Evolutionary conservation across 2,329 filamentous ascomycete species (phyloP).

Genomic region (Allantophomopsis cytisporea): DNA sequence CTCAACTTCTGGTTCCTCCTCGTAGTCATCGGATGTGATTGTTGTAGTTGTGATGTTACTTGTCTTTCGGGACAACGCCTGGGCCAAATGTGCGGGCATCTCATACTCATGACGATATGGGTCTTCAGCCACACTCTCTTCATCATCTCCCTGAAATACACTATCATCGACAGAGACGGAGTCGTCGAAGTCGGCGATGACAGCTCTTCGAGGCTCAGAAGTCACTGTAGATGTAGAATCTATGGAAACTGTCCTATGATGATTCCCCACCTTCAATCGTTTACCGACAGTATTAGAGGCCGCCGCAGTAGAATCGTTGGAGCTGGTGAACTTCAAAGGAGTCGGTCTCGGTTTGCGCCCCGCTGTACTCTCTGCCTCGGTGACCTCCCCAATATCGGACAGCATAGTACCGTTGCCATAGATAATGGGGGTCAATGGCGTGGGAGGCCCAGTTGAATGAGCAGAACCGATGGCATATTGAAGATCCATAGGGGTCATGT

Average conservation of each 20-base stretch:
- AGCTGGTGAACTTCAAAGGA: slow-evolving; percentile 11
- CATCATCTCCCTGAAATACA: slow-evolving; percentile 53
- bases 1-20: slow-evolving; percentile 26
- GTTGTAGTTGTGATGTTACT: slow-evolving; percentile 11
- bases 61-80: slow-evolving; percentile 10
- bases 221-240: slow-evolving; percentile 50
- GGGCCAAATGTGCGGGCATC: slow-evolving; percentile 13
- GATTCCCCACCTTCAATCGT: slow-evolving; percentile 26
- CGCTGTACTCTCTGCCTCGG: slow-evolving; percentile 34
- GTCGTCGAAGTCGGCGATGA: slow-evolving; percentile 50
- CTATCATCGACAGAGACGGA: slow-evolving; percentile 47
- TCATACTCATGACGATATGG: slow-evolving; percentile 15
- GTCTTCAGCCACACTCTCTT: slow-evolving; percentile 41
- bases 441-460: slow-evolving; percentile 19
- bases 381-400: slow-evolving; percentile 48
- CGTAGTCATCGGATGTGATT: no score
- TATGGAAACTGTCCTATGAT: slow-evolving; percentile 38
- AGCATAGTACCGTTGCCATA: slow-evolving; percentile 59
- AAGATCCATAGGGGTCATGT: slow-evolving; percentile 31
- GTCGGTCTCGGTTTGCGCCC: slow-evolving; percentile 18
- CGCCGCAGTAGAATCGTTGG: slow-evolving; percentile 26
- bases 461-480: slow-evolving; percentile 22
- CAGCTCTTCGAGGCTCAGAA: slow-evolving; percentile 28
- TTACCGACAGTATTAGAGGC: slow-evolving; percentile 29
- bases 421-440: slow-evolving; percentile 49